phyloP scores from a whole-genome alignment of 371 early-diverging fungal species.

The Nematocida sp. region DNA sequence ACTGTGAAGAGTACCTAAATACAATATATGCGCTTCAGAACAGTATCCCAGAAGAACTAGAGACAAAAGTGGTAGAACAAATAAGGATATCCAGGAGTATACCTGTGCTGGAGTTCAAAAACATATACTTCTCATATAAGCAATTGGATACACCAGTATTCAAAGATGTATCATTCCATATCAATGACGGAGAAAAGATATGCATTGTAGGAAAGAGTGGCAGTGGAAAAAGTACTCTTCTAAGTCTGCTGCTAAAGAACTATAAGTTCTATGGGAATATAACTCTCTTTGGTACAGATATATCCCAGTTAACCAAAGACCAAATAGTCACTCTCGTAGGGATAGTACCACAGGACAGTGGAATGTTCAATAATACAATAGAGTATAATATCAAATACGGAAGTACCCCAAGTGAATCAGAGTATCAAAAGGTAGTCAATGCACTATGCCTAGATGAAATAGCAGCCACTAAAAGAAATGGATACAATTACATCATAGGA shows the following conservation, averaged over 20 bases:
- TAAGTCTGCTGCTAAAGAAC: constrained; percentile 71
- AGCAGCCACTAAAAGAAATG: constrained; percentile 67
- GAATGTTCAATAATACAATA: constrained; percentile 72
- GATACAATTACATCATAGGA: constrained; percentile 80
- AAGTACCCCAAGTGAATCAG: constrained; percentile 53
- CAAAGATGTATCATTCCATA: constrained; percentile 70
- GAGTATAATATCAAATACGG: constrained; percentile 72
- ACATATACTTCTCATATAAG: constrained; percentile 18
- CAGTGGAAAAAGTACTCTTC: constrained; percentile 90
- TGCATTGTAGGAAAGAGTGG: constrained; percentile 92
- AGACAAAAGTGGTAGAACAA: not conserved
- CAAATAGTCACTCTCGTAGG: constrained; percentile 70
- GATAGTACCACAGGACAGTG: constrained; percentile 77
- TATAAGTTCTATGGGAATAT: constrained; percentile 75
- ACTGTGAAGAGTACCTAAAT: constrained; percentile 27
- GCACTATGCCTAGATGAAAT: constrained; percentile 71
- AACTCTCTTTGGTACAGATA: constrained; percentile 70
- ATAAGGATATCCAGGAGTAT: not conserved
- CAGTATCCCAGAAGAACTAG: not conserved
- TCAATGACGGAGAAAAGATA: constrained; percentile 67
- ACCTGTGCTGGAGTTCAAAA: constrained; percentile 8
- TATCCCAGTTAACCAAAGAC: constrained; percentile 67
- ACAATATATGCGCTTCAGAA: not conserved
- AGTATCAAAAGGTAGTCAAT: constrained; percentile 65
- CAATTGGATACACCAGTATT: constrained; percentile 67